These are phyloP conservation scores for Moniliophthora roreri DNA, from an alignment of 1,284 basidiomycete species.

Conservation along the genomic window DNA sequence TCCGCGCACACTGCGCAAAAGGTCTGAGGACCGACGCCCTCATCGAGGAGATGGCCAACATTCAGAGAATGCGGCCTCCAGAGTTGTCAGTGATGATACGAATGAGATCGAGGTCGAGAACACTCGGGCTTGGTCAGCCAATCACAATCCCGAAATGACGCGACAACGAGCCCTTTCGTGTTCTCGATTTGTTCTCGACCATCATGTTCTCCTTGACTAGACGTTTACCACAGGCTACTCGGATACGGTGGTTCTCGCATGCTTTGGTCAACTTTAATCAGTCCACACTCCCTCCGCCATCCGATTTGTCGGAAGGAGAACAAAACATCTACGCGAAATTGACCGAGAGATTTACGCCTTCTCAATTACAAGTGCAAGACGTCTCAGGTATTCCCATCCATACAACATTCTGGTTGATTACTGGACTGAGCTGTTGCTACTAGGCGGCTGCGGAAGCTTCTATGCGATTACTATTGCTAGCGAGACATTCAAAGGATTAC, in stretches of 20 bases:
- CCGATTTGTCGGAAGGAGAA: conserved; percentile 58
- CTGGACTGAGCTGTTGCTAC: not conserved
- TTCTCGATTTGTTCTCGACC: conserved; percentile 5
- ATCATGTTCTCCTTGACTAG: conserved; percentile 26
- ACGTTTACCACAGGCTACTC: conserved; percentile 21
- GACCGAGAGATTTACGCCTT: conserved; percentile 70
- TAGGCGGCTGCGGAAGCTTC: conserved; percentile 95
- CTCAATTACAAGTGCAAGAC: conserved; percentile 81
- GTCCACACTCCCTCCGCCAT: conserved; percentile 20
- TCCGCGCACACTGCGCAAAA: too few species aligned
- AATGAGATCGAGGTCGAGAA: too few species aligned
- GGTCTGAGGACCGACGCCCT: too few species aligned
- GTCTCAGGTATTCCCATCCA: conserved; percentile 68
- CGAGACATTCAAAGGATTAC: conserved; percentile 80
- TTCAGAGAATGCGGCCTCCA: too few species aligned
- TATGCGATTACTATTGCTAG: conserved; percentile 93
- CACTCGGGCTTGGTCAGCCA: conserved; percentile 17
- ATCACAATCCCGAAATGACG: conserved; percentile 10
- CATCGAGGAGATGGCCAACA: too few species aligned
- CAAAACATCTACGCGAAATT: conserved; percentile 73
- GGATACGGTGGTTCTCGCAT: conserved; percentile 23
- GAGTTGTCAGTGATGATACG: too few species aligned
- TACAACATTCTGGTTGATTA: conserved; percentile 2
- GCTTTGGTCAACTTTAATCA: conserved; percentile 11
- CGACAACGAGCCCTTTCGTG: not conserved